These are phyloP conservation scores for Lipomyces chichibuensis DNA, from an alignment of 805 yeast genomes.

Conservation along the genomic window DNA sequence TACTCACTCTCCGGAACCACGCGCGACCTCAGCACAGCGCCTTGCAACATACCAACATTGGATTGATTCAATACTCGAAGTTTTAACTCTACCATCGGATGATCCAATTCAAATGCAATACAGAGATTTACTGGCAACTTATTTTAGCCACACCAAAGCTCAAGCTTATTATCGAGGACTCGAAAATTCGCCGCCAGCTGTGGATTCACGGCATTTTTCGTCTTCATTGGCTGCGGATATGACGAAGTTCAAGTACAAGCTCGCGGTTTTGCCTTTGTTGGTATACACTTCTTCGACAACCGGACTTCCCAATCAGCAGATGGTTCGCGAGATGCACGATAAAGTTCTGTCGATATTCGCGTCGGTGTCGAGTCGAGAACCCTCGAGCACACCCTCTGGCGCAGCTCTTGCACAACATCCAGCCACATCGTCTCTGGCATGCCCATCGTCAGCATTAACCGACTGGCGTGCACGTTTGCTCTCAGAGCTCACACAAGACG, in stretches of 20 bases:
- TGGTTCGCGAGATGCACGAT: background rate
- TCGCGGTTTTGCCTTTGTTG: background rate
- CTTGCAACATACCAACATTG: background rate
- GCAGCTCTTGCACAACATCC: background rate
- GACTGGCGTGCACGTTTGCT: conserved; percentile 2
- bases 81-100: background rate
- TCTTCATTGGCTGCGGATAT: background rate
- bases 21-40: background rate
- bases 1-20: background rate
- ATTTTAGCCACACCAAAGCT: background rate
- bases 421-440: background rate
- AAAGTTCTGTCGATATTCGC: background rate
- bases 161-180: background rate
- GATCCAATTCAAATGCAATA: background rate
- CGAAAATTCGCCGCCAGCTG: background rate
- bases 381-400: no score
- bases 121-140: background rate
- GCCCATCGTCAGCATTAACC: background rate
- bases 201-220: background rate
- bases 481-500: conserved; percentile 3
- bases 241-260: background rate
- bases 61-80: background rate
- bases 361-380: background rate
- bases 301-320: background rate
- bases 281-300: background rate